Percentiles rank a stretch among this genome's conserved stretches.
Conservation (phyloP, 208 protist genomes). For the Novymonas esmeraldas region DNA sequence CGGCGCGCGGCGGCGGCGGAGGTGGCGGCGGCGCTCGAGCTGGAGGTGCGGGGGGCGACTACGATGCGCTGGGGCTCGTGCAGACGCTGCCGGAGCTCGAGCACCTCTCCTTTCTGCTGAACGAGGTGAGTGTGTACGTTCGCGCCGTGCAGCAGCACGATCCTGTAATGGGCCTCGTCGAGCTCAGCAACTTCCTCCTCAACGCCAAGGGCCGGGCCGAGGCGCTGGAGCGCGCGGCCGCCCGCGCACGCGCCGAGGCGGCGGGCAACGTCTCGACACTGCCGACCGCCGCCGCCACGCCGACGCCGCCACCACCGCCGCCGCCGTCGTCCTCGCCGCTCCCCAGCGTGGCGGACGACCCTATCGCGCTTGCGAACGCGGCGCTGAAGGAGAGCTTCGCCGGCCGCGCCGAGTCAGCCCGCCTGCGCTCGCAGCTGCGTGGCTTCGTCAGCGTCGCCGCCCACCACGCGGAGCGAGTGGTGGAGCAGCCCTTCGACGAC, state of each 20-base stretch:
- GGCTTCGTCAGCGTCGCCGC: conserved; percentile 25
- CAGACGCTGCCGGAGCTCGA: conserved; percentile 30
- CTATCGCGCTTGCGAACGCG: background rate
- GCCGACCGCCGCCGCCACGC: background rate
- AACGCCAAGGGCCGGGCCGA: conserved; percentile 16
- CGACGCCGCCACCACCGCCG: background rate
- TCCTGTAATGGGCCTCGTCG: conserved; percentile 13
- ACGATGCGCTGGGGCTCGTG: conserved; percentile 7
- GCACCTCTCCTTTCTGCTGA: conserved; percentile 13
- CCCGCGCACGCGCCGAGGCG: conserved; percentile 8
- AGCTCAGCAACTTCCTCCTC: conserved; percentile 33
- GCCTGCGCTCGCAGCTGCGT: conserved; percentile 27
- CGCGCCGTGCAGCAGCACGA: conserved; percentile 28
- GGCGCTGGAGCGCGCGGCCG: conserved; percentile 27
- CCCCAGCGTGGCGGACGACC: background rate
- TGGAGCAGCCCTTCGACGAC: conserved; percentile 42
- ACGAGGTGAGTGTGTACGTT: conserved; percentile 20
- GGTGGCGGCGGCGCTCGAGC: background rate
- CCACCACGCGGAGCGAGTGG: conserved; percentile 11
- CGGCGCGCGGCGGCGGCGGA: background rate
- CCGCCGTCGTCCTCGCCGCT: background rate
- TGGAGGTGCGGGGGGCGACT: background rate
- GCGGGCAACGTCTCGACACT: background rate
- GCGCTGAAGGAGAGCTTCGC: conserved; percentile 19
- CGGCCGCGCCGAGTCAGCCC: conserved; percentile 10